Percentiles rank a stretch among this genome's conserved stretches.
Evolutionary conservation across 2,329 filamentous ascomycete species (phyloP).

Genomic region (Hypoxylon sp.): DNA sequence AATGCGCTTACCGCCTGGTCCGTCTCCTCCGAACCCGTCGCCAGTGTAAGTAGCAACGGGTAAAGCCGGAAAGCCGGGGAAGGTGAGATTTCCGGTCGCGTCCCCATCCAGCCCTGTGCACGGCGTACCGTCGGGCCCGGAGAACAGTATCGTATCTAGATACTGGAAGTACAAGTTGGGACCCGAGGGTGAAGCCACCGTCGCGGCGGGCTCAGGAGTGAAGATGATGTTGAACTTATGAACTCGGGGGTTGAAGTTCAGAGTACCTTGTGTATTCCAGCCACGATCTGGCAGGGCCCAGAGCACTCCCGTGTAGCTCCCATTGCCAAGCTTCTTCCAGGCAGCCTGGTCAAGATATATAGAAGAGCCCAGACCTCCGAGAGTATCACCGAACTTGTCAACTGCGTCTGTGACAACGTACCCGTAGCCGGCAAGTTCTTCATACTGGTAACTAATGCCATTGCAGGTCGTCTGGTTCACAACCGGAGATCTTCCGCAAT

Average conservation of each 20-base stretch:
- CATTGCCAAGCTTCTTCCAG: conserved; percentile 67
- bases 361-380: conserved; percentile 74
- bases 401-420: conserved; percentile 66
- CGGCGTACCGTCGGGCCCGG: conserved; percentile 70
- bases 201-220: conserved; percentile 63
- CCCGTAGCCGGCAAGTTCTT: conserved; percentile 75
- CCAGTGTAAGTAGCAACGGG: conserved; percentile 73
- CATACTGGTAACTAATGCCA: conserved; percentile 72
- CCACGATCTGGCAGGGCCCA: conserved; percentile 76
- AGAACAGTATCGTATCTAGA: conserved; percentile 72
- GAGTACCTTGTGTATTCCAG: conserved; percentile 79
- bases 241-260: conserved; percentile 75
- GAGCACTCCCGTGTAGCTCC: conserved; percentile 69
- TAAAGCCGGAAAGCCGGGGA: conserved; percentile 69
- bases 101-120: conserved; percentile 74
- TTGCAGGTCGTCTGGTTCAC: conserved; percentile 61
- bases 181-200: conserved; percentile 62
- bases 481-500: not conserved
- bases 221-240: conserved; percentile 75
- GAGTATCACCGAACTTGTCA: conserved; percentile 77
- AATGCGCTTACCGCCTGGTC: conserved; percentile 69
- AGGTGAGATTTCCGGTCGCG: conserved; percentile 63
- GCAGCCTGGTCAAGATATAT: conserved; percentile 66
- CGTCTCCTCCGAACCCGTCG: conserved; percentile 73
- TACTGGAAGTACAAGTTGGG: conserved; percentile 74